These are phyloP conservation scores for Primulina huaijiensis DNA, from an alignment of 257 asterid species.

Conservation along the genomic window DNA sequence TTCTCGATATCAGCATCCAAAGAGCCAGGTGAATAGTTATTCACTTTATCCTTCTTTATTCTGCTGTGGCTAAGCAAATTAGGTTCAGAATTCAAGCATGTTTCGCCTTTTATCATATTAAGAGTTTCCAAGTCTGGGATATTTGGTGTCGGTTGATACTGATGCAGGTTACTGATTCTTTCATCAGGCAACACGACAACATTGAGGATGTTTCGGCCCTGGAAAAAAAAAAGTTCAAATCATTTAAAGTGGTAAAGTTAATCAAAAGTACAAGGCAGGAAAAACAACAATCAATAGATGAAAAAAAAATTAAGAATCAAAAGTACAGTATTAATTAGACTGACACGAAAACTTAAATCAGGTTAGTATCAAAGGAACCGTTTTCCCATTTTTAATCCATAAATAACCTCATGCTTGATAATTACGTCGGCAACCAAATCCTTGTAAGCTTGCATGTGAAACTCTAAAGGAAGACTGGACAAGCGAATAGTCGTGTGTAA, in stretches of 20 bases:
- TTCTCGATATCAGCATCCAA: slow-evolving; percentile 61
- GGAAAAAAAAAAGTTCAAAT: slow-evolving; percentile 22
- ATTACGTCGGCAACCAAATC: slow-evolving; percentile 8
- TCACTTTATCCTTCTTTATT: slow-evolving; percentile 43
- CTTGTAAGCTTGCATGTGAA: not conserved
- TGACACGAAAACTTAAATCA: slow-evolving; percentile 7
- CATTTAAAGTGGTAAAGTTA: slow-evolving; percentile 8
- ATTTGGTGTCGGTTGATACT: slow-evolving; percentile 27
- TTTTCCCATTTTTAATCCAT: not conserved
- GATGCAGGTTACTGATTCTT: slow-evolving; percentile 32
- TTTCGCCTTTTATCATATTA: slow-evolving; percentile 38
- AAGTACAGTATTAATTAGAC: not conserved
- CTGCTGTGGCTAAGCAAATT: slow-evolving; percentile 37
- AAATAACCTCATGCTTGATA: slow-evolving; percentile 12
- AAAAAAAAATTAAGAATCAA: slow-evolving; percentile 3
- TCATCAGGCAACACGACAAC: slow-evolving; percentile 37
- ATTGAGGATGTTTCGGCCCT: slow-evolving; percentile 42
- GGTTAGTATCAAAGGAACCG: not conserved
- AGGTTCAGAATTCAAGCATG: slow-evolving; percentile 39
- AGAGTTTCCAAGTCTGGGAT: slow-evolving; percentile 34
- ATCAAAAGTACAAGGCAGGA: slow-evolving; percentile 12
- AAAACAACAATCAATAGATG: slow-evolving; percentile 7
- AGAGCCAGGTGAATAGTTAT: slow-evolving; percentile 37
- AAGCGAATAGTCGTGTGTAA: not conserved
- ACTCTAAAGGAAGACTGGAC: not conserved